phyloP scores from a whole-genome alignment of 495 filamentous ascomycete genomes.

The Neurospora sublineolata region DNA sequence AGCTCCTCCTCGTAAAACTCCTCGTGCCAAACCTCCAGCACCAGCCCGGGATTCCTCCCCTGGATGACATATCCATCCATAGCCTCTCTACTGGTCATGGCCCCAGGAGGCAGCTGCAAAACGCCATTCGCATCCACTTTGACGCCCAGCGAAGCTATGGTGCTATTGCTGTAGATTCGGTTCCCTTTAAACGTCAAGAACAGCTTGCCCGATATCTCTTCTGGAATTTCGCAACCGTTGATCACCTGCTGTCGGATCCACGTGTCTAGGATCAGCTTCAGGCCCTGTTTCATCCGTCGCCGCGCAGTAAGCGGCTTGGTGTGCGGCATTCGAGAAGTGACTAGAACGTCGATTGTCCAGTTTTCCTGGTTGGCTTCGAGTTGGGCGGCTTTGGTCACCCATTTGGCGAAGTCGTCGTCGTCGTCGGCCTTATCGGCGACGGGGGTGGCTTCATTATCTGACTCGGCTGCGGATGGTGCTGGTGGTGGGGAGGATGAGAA shows the following conservation, averaged over 20 bases:
- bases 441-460: not conserved
- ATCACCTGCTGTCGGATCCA: slow-evolving; percentile 8
- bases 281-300: slow-evolving; percentile 9
- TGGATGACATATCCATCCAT: not conserved
- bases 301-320: slow-evolving; percentile 2
- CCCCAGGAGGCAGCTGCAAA: slow-evolving; percentile 17
- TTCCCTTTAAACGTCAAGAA: slow-evolving; percentile 72
- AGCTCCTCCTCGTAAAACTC: slow-evolving; percentile 41
- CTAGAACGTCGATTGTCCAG: slow-evolving; percentile 5
- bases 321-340: slow-evolving; percentile 8
- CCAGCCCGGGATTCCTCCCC: slow-evolving; percentile 28
- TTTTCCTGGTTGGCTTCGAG: not conserved
- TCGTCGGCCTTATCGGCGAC: slow-evolving; percentile 49
- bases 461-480: not conserved
- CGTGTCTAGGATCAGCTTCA: slow-evolving; percentile 9
- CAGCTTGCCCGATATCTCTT: slow-evolving; percentile 28
- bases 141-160: slow-evolving; percentile 55
- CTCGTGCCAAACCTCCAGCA: slow-evolving; percentile 65
- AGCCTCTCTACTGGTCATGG: slow-evolving; percentile 25
- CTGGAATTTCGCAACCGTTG: not conserved
- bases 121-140: slow-evolving; percentile 29
- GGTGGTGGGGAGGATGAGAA: not conserved
- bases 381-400: slow-evolving; percentile 11
- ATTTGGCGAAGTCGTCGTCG: slow-evolving; percentile 59
- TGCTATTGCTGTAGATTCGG: slow-evolving; percentile 61